Evolutionary conservation across 1,284 basidiomycete genomes (phyloP), one percentile per base, ranked within the genome.

Genomic region (Rhodotorula sp.): DNA sequence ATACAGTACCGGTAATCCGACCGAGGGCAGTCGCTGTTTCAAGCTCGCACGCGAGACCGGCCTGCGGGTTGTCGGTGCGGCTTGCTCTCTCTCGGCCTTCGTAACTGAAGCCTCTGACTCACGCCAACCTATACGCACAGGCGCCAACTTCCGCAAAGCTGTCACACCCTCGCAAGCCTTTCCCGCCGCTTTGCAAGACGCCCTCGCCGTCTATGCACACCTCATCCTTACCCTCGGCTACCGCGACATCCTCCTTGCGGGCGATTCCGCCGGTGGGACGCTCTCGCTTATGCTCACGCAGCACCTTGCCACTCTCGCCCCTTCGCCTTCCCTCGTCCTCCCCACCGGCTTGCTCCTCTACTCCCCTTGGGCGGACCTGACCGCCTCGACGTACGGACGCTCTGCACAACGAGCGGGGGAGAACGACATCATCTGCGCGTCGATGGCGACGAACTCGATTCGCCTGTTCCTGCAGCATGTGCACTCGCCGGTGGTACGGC

Each of bases 121-220:
- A 56, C 34, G 5, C 41, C 29, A 17, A 41, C 27, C 50, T 51
- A 3, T n/a, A n/a, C 51, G 44, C 27, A 13, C 71, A 72, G 73
- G 77, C 13, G 68, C 70, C 46, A 78, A 77, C 61, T 78, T 76
- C 36, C 77, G 77, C 34, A 74, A 77, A 61, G 66, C 76, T 0
- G 65, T 66, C 6, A 36, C 53, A 22, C 50, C 44, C 25, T 27
- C 53, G 0, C 37, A 55, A 5, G 75, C 70, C 4, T 78, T 71
- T 39, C 77, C 77, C 0, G 76, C 76, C 4, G 73, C 74, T 0
- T 70, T 78, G 0, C 77, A 77, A 58, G 77, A 78, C 50, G 75
- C 69, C 9, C 72, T 78, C 51, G n/a, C 76, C 8, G 70, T 67
- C 34, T 78, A 77, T 51, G 62, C 68, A 3, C 75, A 76, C 51